These are phyloP conservation scores for Cryphonectria radicalis DNA, from an alignment of 2,329 filamentous ascomycete species.

Conservation along the genomic window DNA sequence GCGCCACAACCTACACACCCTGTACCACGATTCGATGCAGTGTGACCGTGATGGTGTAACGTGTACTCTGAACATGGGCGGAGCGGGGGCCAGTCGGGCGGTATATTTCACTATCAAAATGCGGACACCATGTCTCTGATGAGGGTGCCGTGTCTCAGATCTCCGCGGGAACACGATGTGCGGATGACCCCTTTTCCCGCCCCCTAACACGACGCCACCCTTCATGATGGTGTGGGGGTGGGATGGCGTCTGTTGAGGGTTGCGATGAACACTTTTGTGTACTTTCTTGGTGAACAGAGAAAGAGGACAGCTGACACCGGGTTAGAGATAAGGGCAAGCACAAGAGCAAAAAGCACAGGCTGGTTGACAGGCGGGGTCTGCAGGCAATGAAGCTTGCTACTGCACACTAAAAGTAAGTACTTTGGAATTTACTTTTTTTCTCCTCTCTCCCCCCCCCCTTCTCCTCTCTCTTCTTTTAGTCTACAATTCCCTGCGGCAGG, in stretches of 20 bases:
- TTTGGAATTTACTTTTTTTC: no score
- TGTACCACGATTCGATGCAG: slow-evolving; percentile 1
- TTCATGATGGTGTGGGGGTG: background rate
- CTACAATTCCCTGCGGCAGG: slow-evolving; percentile 60
- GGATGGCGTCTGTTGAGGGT: no score
- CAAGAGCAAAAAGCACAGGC: background rate
- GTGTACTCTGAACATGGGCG: background rate
- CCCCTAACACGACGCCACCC: background rate
- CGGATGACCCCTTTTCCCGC: background rate
- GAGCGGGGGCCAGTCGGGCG: background rate
- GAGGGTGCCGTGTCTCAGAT: slow-evolving; percentile 4
- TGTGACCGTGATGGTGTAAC: slow-evolving; percentile 15
- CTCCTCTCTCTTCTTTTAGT: slow-evolving; percentile 44
- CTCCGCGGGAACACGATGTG: background rate
- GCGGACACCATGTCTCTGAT: slow-evolving; percentile 5
- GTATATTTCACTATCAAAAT: background rate
- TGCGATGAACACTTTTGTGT: background rate
- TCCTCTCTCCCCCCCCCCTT: no score
- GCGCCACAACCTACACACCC: background rate
- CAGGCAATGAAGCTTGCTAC: background rate
- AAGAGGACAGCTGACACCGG: background rate
- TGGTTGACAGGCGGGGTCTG: background rate
- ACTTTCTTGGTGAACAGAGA: background rate
- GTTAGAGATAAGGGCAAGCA: background rate
- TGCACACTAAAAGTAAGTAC: no score